Conservation (phyloP, 108 stramenopile species). For the Mediolabrus comicus region DNA sequence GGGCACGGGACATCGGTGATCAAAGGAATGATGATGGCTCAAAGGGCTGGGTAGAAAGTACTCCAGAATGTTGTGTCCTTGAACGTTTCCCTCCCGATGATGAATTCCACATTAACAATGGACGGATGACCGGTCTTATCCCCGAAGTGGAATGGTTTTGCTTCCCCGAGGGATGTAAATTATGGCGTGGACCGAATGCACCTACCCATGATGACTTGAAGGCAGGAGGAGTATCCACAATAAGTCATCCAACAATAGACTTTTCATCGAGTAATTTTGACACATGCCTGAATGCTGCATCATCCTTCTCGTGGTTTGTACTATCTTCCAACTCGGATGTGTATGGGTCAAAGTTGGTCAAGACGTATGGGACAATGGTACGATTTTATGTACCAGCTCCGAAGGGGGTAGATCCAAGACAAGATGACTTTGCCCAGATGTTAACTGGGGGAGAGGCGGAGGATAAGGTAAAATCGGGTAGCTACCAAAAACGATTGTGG, state of each 20-base stretch:
- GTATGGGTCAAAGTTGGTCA: conserved; percentile 73
- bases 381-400: conserved; percentile 86
- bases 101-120: conserved; percentile 67
- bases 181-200: conserved; percentile 82
- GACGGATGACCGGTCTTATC: conserved; percentile 54
- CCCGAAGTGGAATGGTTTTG: conserved; percentile 87
- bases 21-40: conserved; percentile 67
- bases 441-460: conserved; percentile 22
- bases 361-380: conserved; percentile 81
- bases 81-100: conserved; percentile 80
- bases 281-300: conserved; percentile 71
- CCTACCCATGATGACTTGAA: conserved; percentile 73
- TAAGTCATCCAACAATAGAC: conserved; percentile 51
- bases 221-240: conserved; percentile 65
- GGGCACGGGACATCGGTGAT: conserved; percentile 76
- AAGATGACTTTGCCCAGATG: conserved; percentile 77
- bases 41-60: conserved; percentile 82
- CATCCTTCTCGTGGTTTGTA: conserved; percentile 89
- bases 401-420: conserved; percentile 71
- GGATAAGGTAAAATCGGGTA: conserved; percentile 1
- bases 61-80: conserved; percentile 72
- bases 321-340: conserved; percentile 80
- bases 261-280: conserved; percentile 75
- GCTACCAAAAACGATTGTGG: conserved; percentile 58
- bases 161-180: conserved; percentile 77